Evolutionary conservation across 176 grass and related monocot genomes (phyloP).

Genomic region (Eleusine indica): DNA sequence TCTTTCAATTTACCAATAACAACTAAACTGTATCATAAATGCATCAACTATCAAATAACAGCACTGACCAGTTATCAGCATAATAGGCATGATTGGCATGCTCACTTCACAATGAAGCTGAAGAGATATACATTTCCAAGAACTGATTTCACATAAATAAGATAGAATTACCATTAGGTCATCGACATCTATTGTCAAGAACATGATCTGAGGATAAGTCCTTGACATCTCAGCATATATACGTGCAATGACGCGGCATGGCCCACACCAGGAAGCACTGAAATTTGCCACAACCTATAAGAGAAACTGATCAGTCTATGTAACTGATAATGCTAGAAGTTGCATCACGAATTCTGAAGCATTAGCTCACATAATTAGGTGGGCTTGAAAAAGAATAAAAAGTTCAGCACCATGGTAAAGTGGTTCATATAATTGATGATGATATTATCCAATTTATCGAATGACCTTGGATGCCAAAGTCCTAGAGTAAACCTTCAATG

Average conservation of each 20-base stretch:
- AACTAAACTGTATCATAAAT: neutral
- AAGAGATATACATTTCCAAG: neutral
- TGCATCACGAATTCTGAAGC: neutral
- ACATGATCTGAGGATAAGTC: conserved; percentile 80
- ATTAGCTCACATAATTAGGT: neutral
- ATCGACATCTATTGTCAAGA: conserved; percentile 78
- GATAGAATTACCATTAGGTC: conserved; percentile 63
- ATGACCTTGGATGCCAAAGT: neutral
- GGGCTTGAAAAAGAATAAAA: neutral
- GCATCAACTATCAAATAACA: neutral
- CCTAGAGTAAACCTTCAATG: neutral
- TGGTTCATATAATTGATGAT: neutral
- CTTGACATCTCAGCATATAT: conserved; percentile 72
- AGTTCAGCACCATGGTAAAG: neutral
- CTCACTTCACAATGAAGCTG: neutral
- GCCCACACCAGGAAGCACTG: conserved; percentile 81
- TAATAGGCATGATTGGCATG: neutral
- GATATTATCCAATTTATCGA: neutral
- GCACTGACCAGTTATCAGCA: neutral
- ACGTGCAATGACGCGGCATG: conserved; percentile 73
- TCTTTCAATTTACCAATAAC: neutral
- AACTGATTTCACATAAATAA: neutral
- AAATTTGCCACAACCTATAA: conserved; percentile 81
- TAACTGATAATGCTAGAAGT: neutral
- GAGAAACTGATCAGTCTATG: conserved; percentile 8